Evolutionary conservation across 2,329 filamentous ascomycete genomes (phyloP).

Genomic region (Conoideocrella luteorostrata): DNA sequence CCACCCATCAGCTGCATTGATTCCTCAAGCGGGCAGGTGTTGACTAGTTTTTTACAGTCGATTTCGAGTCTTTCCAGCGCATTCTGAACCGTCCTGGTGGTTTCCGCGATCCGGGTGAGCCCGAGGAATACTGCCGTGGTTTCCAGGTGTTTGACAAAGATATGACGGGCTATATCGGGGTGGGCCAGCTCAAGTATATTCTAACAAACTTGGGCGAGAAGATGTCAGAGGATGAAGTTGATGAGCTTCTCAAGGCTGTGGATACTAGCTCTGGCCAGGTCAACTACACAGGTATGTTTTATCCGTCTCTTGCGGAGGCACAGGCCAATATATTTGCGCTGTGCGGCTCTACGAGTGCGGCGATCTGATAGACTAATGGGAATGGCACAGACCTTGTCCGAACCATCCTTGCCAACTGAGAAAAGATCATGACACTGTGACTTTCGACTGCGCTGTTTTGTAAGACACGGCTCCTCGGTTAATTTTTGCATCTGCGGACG

Average conservation of each 20-base stretch:
- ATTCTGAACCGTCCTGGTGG: constrained; percentile 95
- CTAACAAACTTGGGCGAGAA: constrained; percentile 97
- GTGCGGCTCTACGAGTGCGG: no score
- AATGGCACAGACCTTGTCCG: constrained; percentile 65
- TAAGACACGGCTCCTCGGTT: constrained; percentile 12
- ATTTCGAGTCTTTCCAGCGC: constrained; percentile 95
- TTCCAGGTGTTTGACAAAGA: constrained; percentile 99
- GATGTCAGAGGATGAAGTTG: constrained; percentile 98
- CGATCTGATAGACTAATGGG: constrained; percentile 7
- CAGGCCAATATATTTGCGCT: background rate
- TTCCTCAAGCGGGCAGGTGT: no score
- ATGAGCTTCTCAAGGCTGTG: constrained; percentile 96
- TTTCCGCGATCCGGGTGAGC: constrained; percentile 96
- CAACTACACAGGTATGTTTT: constrained; percentile 79
- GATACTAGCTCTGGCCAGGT: constrained; percentile 95
- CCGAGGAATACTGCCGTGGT: constrained; percentile 95
- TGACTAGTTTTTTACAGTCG: constrained; percentile 53
- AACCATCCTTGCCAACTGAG: constrained; percentile 77
- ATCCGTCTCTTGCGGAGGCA: background rate
- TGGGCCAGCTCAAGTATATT: constrained; percentile 96
- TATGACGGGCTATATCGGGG: constrained; percentile 94
- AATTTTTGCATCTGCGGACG: constrained; percentile 6
- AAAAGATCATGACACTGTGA: constrained; percentile 8
- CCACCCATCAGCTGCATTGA: background rate
- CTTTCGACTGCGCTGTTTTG: background rate